These are phyloP conservation scores for Podosphaera leucotricha DNA, from an alignment of 2,329 filamentous ascomycete species.

Conservation along the genomic window DNA sequence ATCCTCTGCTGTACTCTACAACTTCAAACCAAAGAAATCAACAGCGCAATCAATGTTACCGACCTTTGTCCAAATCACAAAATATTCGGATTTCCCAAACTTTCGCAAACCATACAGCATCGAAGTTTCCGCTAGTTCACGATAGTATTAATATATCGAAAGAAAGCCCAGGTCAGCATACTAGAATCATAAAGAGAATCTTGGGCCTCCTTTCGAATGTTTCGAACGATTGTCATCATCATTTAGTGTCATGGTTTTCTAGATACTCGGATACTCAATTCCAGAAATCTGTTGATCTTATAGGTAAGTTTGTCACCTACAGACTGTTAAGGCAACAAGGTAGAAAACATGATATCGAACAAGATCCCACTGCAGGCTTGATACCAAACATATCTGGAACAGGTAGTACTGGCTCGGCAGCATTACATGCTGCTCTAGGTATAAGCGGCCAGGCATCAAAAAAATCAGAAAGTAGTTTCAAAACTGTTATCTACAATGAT, in stretches of 20 bases:
- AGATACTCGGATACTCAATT: constrained; percentile 45
- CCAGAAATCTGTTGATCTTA: constrained; percentile 48
- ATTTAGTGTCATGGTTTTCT: constrained; percentile 57
- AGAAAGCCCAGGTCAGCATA: constrained; percentile 37
- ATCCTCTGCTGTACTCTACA: constrained; percentile 44
- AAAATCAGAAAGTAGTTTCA: constrained; percentile 29
- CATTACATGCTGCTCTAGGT: constrained; percentile 56
- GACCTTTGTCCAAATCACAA: constrained; percentile 5
- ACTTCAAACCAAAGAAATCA: constrained; percentile 8
- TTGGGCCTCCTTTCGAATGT: constrained; percentile 59
- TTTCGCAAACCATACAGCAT: neutral
- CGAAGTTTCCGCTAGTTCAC: neutral
- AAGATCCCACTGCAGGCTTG: constrained; percentile 40
- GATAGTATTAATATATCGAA: constrained; percentile 4
- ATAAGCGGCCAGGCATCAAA: constrained; percentile 25
- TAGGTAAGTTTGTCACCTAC: constrained; percentile 60
- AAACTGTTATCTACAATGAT: constrained; percentile 42
- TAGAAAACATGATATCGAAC: constrained; percentile 33
- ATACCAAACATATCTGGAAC: constrained; percentile 49
- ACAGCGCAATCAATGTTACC: constrained; percentile 5
- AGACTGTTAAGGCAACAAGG: constrained; percentile 48
- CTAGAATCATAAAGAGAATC: constrained; percentile 65
- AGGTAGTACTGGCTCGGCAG: constrained; percentile 34
- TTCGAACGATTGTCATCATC: constrained; percentile 50
- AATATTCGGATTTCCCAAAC: constrained; percentile 7